phyloP scores from a whole-genome alignment of 2,329 filamentous ascomycete genomes.

The Microdochium paspali region DNA sequence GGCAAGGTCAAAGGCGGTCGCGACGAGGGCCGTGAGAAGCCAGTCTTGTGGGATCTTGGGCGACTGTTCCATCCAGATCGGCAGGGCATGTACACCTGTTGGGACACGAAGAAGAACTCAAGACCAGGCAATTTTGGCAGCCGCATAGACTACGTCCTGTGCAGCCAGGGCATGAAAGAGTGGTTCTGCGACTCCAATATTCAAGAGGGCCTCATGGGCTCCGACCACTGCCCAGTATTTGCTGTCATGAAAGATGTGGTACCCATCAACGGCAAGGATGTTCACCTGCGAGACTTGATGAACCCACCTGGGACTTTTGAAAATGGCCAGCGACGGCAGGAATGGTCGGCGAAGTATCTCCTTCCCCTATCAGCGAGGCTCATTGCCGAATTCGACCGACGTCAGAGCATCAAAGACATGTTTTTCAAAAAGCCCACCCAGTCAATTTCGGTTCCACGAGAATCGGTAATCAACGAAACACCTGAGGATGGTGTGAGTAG shows the following conservation, averaged over 20 bases:
- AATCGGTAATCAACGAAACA: not conserved
- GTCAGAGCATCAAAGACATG: slow-evolving; percentile 88
- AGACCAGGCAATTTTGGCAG: slow-evolving; percentile 90
- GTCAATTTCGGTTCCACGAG: not conserved
- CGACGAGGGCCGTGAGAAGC: slow-evolving; percentile 59
- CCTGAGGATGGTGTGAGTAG: not conserved
- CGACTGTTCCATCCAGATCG: slow-evolving; percentile 72
- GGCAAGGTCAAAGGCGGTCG: slow-evolving; percentile 58
- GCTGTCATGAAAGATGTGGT: slow-evolving; percentile 61
- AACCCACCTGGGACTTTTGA: slow-evolving; percentile 67
- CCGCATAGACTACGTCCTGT: slow-evolving; percentile 89
- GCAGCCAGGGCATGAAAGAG: slow-evolving; percentile 64
- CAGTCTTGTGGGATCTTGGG: slow-evolving; percentile 76
- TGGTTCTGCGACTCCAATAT: slow-evolving; percentile 82
- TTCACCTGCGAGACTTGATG: slow-evolving; percentile 61
- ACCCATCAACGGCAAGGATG: slow-evolving; percentile 31
- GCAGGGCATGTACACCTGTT: slow-evolving; percentile 91
- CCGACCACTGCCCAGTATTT: slow-evolving; percentile 93
- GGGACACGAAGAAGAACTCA: slow-evolving; percentile 92
- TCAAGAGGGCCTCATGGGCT: slow-evolving; percentile 87
- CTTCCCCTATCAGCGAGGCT: slow-evolving; percentile 71
- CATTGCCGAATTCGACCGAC: slow-evolving; percentile 78
- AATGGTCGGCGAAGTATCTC: slow-evolving; percentile 58
- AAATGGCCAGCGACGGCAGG: slow-evolving; percentile 52
- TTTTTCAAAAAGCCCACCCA: slow-evolving; percentile 52